Base-by-base conservation (phyloP, 2,329 filamentous ascomycete genomes). In the Aspergillus sp. region DNA sequence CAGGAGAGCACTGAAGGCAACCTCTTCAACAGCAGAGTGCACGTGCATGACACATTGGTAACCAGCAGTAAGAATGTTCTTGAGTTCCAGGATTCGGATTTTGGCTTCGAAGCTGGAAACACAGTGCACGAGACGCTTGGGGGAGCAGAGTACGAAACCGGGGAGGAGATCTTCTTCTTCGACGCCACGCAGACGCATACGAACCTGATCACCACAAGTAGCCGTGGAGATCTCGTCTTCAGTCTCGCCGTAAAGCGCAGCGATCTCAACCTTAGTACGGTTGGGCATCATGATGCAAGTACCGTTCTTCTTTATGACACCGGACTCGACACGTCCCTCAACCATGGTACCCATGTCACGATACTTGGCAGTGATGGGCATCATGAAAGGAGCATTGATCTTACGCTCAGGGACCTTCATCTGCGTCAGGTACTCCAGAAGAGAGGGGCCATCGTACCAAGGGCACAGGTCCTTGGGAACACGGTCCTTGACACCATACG, bases 1-100 rank as follows among this genome's bases (percentile, higher is more conserved):
- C 60, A 99, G 77, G 48, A 99, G 81, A 3, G 87, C 83, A 1
- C 85, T 82, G 67, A 99, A 95, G 0, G 93, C 96, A 52, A 99
- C 90, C 74, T 99, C 94, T 78, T 99, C 94, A 55, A 96, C 95
- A 19, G 94, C 94, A 4, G 93, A 91, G 75, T 99, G 94, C 19
- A 99, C 90, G 76, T 99, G 94, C 61, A 99, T 79, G 38, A 99
- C 95, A 68, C 94, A 99, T 78, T 96, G 96, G 79, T 96, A 99
- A 48, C 94, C 94, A 17, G 93, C 90, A 8, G 88, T 89, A 36
- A 99, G 81, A 67, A 99, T 99, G 65, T 80, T 91, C 83, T 95
- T 96, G 59, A 99, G 80, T 60, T 99, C 94, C 47, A 99, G 79
- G 59, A 99, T 91, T 54, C 90, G 87, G 67, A 99, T 96, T 76